Percentiles rank a stretch among this genome's conserved stretches.
Conservation (phyloP, 495 filamentous ascomycete genomes). For the Oleoguttula mirabilis region DNA sequence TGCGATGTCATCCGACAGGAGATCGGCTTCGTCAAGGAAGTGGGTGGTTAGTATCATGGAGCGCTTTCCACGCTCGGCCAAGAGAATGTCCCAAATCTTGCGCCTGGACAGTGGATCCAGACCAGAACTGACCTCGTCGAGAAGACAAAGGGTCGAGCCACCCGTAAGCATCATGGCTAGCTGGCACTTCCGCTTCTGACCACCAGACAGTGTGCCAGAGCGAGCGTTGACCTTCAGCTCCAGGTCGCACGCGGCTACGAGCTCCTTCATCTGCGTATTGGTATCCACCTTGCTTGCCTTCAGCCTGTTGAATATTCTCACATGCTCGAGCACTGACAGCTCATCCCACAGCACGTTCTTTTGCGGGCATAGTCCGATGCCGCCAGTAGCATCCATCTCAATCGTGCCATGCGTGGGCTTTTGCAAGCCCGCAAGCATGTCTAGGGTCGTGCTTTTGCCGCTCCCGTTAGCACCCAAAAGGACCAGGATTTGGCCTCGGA, state of each 20-base stretch:
- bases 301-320: conserved; percentile 62
- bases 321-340: conserved; percentile 70
- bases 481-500: conserved; percentile 66
- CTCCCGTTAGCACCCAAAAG: conserved; percentile 77
- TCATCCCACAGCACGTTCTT: conserved; percentile 78
- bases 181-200: conserved; percentile 84
- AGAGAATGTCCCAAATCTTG: conserved; percentile 83
- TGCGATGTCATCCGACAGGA: conserved; percentile 30
- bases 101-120: conserved; percentile 68
- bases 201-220: conserved; percentile 64
- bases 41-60: conserved; percentile 77
- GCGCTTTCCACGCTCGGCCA: conserved; percentile 62
- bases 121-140: conserved; percentile 77
- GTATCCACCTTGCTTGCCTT: conserved; percentile 47
- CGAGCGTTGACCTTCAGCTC: conserved; percentile 52
- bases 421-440: conserved; percentile 68
- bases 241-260: conserved; percentile 59
- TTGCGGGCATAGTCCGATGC: conserved; percentile 70
- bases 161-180: conserved; percentile 89
- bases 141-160: conserved; percentile 69
- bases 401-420: conserved; percentile 60
- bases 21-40: conserved; percentile 33
- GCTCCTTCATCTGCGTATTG: conserved; percentile 41
- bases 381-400: conserved; percentile 56
- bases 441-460: conserved; percentile 78